Evolutionary conservation across 1,284 basidiomycete genomes (phyloP).

Genomic region (Retiboletus flavoniger): DNA sequence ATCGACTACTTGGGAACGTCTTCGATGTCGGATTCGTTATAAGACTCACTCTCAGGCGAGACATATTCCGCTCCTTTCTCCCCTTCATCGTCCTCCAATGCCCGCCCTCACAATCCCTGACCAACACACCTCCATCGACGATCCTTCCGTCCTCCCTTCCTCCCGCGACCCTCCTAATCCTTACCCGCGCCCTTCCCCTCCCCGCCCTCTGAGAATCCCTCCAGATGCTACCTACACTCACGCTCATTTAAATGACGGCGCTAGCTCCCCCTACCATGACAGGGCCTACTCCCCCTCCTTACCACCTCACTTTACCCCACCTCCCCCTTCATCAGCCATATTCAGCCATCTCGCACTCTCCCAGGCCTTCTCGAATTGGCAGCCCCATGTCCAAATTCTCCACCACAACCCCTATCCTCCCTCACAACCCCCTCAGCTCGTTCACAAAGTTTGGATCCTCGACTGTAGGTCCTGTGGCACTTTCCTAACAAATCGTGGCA

Average conservation of each 20-base stretch:
- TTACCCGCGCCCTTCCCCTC: slow-evolving; percentile 21
- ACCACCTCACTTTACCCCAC: slow-evolving; percentile 9
- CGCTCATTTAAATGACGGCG: slow-evolving; percentile 34
- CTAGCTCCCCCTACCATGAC: slow-evolving; percentile 17
- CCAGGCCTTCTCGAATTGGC: slow-evolving; percentile 26
- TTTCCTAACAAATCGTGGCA: slow-evolving; percentile 80
- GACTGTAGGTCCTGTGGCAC: slow-evolving; percentile 73
- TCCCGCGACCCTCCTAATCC: slow-evolving; percentile 18
- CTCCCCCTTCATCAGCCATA: slow-evolving; percentile 21
- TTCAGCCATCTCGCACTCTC: slow-evolving; percentile 26
- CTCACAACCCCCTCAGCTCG: slow-evolving; percentile 41
- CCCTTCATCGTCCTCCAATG: slow-evolving; percentile 19
- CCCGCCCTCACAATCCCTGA: slow-evolving; percentile 29
- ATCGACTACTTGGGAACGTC: slow-evolving; percentile 36
- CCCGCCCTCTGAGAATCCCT: slow-evolving; percentile 16
- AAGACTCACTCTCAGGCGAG: slow-evolving; percentile 40
- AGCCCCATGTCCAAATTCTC: slow-evolving; percentile 24
- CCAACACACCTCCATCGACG: not conserved
- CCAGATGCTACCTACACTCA: slow-evolving; percentile 26
- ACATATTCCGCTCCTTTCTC: slow-evolving; percentile 32
- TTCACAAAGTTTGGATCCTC: slow-evolving; percentile 77
- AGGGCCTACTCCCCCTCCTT: slow-evolving; percentile 18
- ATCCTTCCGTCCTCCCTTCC: slow-evolving; percentile 1
- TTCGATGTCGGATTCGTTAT: slow-evolving; percentile 33
- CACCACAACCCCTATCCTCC: slow-evolving; percentile 43